These are phyloP conservation scores for Cyberlindnera lachancei DNA, from an alignment of 805 yeast species.

Conservation along the genomic window DNA sequence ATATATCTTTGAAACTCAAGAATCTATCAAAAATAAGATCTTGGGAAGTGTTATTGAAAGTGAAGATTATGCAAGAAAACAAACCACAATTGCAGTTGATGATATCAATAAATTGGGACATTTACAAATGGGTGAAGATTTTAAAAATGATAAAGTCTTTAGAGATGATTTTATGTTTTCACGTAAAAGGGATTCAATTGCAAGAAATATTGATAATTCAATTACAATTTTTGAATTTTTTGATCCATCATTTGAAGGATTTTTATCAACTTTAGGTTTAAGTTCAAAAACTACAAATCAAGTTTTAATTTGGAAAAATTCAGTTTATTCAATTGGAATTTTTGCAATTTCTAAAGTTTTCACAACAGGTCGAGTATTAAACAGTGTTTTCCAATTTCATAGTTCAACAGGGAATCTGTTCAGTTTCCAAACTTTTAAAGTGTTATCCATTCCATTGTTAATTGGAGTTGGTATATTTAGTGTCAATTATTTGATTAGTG, in stretches of 20 bases:
- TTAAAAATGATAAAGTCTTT: constrained; percentile 49
- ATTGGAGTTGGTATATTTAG: constrained; percentile 45
- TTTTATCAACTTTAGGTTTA: constrained; percentile 27
- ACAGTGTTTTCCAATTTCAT: constrained; percentile 27
- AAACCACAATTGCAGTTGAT: constrained; percentile 54
- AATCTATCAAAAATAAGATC: constrained; percentile 57
- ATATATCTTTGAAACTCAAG: constrained; percentile 66
- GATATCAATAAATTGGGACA: constrained; percentile 58
- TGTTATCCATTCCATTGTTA: constrained; percentile 46
- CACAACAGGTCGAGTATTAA: constrained; percentile 32
- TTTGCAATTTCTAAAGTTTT: constrained; percentile 23
- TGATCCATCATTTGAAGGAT: constrained; percentile 65
- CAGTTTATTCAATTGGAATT: constrained; percentile 23
- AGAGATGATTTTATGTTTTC: constrained; percentile 78
- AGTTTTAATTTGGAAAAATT: constrained; percentile 23
- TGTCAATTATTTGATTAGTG: constrained; percentile 58
- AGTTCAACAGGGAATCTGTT: constrained; percentile 32
- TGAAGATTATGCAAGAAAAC: constrained; percentile 60
- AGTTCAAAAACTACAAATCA: constrained; percentile 22
- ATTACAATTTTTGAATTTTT: constrained; percentile 68
- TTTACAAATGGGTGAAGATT: constrained; percentile 54
- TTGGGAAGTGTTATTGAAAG: constrained; percentile 52
- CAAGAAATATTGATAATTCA: constrained; percentile 49
- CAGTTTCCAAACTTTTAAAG: constrained; percentile 30
- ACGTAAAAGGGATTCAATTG: constrained; percentile 54